A percentile compares a stretch with the other conserved stretches of the same genome.
Conservation (phyloP, 305 asterid genomes). For the Ilex paraguariensis region DNA sequence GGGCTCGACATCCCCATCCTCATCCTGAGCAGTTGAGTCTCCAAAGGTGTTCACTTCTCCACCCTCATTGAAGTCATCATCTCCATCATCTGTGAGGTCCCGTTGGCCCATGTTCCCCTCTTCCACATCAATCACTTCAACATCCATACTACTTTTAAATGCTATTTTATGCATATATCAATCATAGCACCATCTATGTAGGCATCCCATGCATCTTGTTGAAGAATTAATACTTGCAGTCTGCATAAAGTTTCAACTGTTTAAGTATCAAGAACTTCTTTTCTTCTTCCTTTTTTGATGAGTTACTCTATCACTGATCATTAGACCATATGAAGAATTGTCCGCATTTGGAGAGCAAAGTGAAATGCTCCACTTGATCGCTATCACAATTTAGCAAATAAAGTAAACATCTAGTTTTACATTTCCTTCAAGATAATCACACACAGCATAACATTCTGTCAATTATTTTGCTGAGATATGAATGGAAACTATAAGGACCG, state of each 20-base stretch:
- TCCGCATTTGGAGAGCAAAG: no score
- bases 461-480: no score
- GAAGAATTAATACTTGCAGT: constrained; percentile 21
- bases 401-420: no score
- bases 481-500: no score
- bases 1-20: constrained; percentile 40
- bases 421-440: no score
- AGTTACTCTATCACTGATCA: not conserved
- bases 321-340: not conserved
- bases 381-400: no score
- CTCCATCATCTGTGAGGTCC: constrained; percentile 44
- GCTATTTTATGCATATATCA: no score
- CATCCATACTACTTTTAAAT: constrained; percentile 24
- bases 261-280: not conserved
- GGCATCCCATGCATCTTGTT: constrained; percentile 19
- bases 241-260: constrained; percentile 32
- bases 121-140: constrained; percentile 36
- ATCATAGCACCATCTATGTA: constrained; percentile 5
- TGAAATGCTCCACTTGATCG: no score
- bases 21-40: constrained; percentile 30
- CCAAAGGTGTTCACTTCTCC: constrained; percentile 37
- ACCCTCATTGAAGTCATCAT: constrained; percentile 40
- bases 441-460: no score
- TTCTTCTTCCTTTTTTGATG: no score
- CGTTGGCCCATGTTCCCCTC: constrained; percentile 40